phyloP scores from a whole-genome alignment of 2,329 filamentous ascomycete genomes.

The Beauveria asiatica region DNA sequence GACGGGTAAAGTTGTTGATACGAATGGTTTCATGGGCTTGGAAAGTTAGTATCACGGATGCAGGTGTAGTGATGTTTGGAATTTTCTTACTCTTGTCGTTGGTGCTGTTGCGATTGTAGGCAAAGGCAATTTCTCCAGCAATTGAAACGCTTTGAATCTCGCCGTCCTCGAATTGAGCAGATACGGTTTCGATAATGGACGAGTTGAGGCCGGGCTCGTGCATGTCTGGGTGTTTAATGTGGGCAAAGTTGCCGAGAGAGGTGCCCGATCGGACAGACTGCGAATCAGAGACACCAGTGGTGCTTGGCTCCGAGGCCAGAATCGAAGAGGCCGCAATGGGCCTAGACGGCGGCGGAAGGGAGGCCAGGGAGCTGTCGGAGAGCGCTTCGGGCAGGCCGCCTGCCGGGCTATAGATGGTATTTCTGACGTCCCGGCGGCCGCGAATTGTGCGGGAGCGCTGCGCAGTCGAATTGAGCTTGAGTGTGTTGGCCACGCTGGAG shows the following conservation, averaged over 20 bases:
- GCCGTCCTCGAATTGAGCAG: conserved; percentile 70
- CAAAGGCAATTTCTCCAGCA: conserved; percentile 81
- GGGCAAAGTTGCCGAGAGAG: conserved; percentile 60
- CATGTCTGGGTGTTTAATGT: conserved; percentile 76
- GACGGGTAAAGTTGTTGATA: conserved; percentile 76
- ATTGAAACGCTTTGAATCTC: conserved; percentile 63
- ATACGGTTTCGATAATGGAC: conserved; percentile 89
- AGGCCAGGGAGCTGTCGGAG: conserved; percentile 22
- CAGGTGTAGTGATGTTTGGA: background rate
- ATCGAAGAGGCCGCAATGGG: conserved; percentile 43
- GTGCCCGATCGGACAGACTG: conserved; percentile 86
- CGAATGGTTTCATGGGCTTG: conserved; percentile 59
- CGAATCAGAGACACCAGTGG: conserved; percentile 62
- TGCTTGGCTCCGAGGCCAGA: conserved; percentile 54
- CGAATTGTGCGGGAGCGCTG: conserved; percentile 69
- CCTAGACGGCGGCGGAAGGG: conserved; percentile 14
- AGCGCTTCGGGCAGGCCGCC: conserved; percentile 27
- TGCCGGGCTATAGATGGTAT: conserved; percentile 73
- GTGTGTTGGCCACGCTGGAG: conserved; percentile 64
- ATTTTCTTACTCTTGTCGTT: conserved; percentile 39
- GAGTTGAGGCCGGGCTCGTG: conserved; percentile 72
- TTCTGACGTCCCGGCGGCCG: conserved; percentile 83
- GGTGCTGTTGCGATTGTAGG: conserved; percentile 54
- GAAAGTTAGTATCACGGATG: conserved; percentile 7
- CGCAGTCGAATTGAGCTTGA: conserved; percentile 57